Evolutionary conservation across 2,329 filamentous ascomycete species (phyloP), one percentile per base, ranked within the genome.

Genomic region (Aureobasidium sp.): DNA sequence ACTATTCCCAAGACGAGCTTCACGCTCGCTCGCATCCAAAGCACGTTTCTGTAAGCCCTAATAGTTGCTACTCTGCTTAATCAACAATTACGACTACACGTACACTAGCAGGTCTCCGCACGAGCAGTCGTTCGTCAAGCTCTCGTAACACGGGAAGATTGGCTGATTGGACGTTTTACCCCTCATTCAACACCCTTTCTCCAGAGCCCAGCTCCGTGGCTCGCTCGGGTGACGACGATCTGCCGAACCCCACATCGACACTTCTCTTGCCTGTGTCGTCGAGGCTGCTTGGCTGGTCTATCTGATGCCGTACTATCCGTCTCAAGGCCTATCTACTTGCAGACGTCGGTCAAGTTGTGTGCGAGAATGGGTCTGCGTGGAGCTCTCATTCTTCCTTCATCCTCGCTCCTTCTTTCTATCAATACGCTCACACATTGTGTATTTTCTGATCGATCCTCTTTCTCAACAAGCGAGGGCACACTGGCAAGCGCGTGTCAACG

Each of bases 221-320:
- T 57, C 45, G 15, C 14, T 48, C 53, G 39, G 53, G 53, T 57
- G 53, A 57, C 41, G 53, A 57, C 37, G 51, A 55, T 57, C 53
- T 57, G 27, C 53, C 53, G 53, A 12, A 8, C 55, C 41, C 55
- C 55, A 48, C 42, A 48, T 58, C 55, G 42, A 58, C 55, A 47
- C 31, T 27, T 34, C 29, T 37, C 31, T 60, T 60, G 25, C 57
- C 57, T 55, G 15, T 42, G 22, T 41, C 20, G 36, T 41, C 31
- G 37, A 55, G 51, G 15, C 15, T 42, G 49, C 51, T 55, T 55
- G 51, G 51, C 51, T 55, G 9, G 2, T 41, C 34, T 36, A 29
- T 48, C 25, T 17, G 17, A 44, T 57, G 53, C 53, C 53, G 53
- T 25, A 45, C 39, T 57, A 57, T 45, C 53, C 53, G 53, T 44